Percentiles rank a stretch among this genome's conserved stretches.
Evolutionary conservation across 352 stramenopile genomes (phyloP).

Genomic region (Pythium oligandrum): DNA sequence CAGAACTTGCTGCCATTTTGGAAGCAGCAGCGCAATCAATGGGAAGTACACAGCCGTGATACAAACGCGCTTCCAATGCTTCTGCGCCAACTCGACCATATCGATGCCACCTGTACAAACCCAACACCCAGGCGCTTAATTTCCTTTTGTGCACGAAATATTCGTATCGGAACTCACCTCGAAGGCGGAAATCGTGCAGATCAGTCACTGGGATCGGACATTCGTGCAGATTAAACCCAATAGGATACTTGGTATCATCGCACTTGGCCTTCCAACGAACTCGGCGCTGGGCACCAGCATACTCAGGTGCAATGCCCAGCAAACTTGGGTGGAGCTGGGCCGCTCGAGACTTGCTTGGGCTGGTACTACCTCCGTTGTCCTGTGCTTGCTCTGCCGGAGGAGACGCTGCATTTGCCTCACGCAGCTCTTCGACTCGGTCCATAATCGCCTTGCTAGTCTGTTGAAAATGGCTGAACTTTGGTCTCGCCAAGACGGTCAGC

Average conservation of each 20-base stretch:
- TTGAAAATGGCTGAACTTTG: slow-evolving; percentile 89
- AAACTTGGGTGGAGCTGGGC: slow-evolving; percentile 63
- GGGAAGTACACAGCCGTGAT: slow-evolving; percentile 94
- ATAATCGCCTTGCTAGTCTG: slow-evolving; percentile 71
- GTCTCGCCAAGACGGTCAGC: slow-evolving; percentile 58
- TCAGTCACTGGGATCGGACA: slow-evolving; percentile 49
- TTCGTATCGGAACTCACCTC: slow-evolving; percentile 14
- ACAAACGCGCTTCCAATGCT: slow-evolving; percentile 54
- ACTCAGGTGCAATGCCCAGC: slow-evolving; percentile 36
- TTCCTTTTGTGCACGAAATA: no score
- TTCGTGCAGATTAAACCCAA: slow-evolving; percentile 67
- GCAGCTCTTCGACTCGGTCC: slow-evolving; percentile 51
- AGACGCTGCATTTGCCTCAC: background rate
- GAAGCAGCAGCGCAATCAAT: slow-evolving; percentile 91
- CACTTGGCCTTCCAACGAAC: slow-evolving; percentile 54
- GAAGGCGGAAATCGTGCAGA: slow-evolving; percentile 62
- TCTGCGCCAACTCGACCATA: slow-evolving; percentile 51
- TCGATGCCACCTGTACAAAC: slow-evolving; percentile 34
- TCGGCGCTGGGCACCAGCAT: slow-evolving; percentile 6
- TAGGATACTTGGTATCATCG: slow-evolving; percentile 62
- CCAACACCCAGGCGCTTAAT: background rate
- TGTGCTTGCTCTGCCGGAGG: background rate
- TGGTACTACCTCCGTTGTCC: slow-evolving; percentile 20
- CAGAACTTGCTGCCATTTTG: slow-evolving; percentile 88
- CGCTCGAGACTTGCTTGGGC: slow-evolving; percentile 43